Conservation (phyloP, 2,329 filamentous ascomycete genomes). For the Arthrobotrys megalospora region DNA sequence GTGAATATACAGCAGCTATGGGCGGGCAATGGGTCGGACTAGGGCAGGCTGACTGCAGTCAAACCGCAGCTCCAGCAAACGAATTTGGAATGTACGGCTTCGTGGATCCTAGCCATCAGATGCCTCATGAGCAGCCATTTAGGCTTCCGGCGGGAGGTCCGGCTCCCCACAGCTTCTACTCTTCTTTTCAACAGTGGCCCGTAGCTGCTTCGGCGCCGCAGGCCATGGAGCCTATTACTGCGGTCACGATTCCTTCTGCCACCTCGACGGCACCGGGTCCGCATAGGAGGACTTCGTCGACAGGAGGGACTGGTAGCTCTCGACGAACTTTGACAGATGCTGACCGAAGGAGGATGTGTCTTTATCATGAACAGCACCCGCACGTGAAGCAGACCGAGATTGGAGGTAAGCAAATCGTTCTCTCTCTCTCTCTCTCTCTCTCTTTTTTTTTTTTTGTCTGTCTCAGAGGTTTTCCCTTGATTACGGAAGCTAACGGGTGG, state of each 20-base stretch:
- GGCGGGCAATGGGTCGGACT: conserved; percentile 60
- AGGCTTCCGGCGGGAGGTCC: conserved; percentile 46
- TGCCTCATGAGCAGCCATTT: conserved; percentile 45
- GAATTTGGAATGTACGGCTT: conserved; percentile 61
- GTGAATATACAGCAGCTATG: conserved; percentile 60
- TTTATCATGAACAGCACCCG: conserved; percentile 91
- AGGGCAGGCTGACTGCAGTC: conserved; percentile 54
- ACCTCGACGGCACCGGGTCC: conserved; percentile 71
- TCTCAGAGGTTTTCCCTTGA: conserved; percentile 17
- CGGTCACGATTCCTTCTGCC: conserved; percentile 69
- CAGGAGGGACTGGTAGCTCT: conserved; percentile 74
- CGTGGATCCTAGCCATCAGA: conserved; percentile 55
- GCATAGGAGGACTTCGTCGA: conserved; percentile 72
- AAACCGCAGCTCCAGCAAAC: conserved; percentile 58
- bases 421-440: too few species aligned
- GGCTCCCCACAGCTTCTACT: conserved; percentile 53
- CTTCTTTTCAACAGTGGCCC: conserved; percentile 56
- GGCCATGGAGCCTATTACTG: conserved; percentile 52
- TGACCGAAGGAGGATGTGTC: conserved; percentile 92
- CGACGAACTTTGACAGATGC: conserved; percentile 91
- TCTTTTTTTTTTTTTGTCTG: neutral
- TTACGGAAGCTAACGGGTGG: conserved; percentile 45
- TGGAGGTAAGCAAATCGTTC: conserved; percentile 74
- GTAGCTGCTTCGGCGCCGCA: conserved; percentile 51
- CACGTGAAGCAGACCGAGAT: conserved; percentile 96